Evolutionary conservation across 306 rosid genomes (phyloP), one percentile per base, ranked within the genome.

Genomic region (Vigna hirtella): DNA sequence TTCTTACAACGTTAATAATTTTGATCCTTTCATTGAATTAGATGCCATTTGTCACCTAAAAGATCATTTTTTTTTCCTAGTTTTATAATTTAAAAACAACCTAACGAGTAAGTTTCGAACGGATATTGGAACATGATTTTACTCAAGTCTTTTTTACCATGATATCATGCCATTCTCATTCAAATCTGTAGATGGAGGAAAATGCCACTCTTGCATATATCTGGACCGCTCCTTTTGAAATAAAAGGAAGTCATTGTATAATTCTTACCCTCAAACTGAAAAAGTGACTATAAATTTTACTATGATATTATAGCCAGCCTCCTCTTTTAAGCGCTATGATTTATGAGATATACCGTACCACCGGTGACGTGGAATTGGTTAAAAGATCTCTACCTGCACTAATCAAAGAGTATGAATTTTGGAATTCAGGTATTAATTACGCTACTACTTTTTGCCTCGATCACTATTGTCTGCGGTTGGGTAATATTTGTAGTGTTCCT

Each of bases 321-420:
- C 99, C 98, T 7, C 93, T 95, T 71, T 85, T 95, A 56, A 95
- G 99, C 24, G 89, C 97, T 61, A 95, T 95, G 98, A 86, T 95
- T 73, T 80, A 79, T 59, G 96, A 90, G 74, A 88, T 93, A 83
- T 93, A 85, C 85, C 20, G 48, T 65, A 80, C 80, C 74, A 95
- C 96, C 1, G 89, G 88, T 9, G 94, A 93, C 55, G 13, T 82
- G 15, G 88, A 91, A 77, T 81, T 95, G 22, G 90, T 89, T 70
- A 82, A 83, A 64, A 90, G 76, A 50, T 77, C 94, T 47, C 91
- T 95, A n/a, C 98, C 97, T 58, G 88, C 97, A n/a, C 86, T 95
- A 22, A 66, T 81, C 64, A 93, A 87, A 84, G 99, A 95, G 79
- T 81, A 95, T 62, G 81, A 83, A 42, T 95, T 95, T 76, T 95